Evolutionary conservation across 208 protist genomes (phyloP).

Genomic region (Angomonas deanei): DNA sequence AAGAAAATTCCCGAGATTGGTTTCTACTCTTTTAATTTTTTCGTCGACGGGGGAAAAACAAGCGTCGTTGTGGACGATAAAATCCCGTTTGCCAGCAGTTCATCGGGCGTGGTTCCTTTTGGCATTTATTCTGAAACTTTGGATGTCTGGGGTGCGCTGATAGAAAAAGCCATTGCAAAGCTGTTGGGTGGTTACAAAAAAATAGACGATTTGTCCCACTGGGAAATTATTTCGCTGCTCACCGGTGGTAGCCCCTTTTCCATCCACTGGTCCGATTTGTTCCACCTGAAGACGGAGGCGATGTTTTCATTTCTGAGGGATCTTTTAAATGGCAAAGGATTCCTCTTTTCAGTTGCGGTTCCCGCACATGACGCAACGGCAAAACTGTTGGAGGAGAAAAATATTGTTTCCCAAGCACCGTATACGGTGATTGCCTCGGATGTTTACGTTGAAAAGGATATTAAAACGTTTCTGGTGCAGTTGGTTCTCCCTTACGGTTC

Average conservation of each 20-base stretch:
- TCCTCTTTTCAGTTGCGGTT: not conserved
- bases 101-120: slow-evolving; percentile 11
- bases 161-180: slow-evolving; percentile 76
- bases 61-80: slow-evolving; percentile 58
- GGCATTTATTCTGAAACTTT: slow-evolving; percentile 27
- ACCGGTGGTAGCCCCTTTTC: slow-evolving; percentile 58
- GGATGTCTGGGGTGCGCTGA: slow-evolving; percentile 53
- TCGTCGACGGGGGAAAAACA: slow-evolving; percentile 21
- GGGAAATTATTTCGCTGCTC: slow-evolving; percentile 36
- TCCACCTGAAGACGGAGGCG: slow-evolving; percentile 9
- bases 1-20: slow-evolving; percentile 18
- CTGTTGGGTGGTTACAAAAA: slow-evolving; percentile 45
- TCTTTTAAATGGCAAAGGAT: not conserved
- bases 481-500: not conserved
- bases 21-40: slow-evolving; percentile 32
- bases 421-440: not conserved
- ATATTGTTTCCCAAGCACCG: not conserved
- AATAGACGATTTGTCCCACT: slow-evolving; percentile 35
- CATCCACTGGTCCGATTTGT: slow-evolving; percentile 21
- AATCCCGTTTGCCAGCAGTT: slow-evolving; percentile 27
- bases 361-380: not conserved
- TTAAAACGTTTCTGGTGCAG: not conserved
- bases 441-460: not conserved
- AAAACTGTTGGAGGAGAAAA: not conserved
- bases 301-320: slow-evolving; percentile 22